Evolutionary conservation across 2,329 filamentous ascomycete species (phyloP).

Genomic region (Ceratocystis smalleyi): DNA sequence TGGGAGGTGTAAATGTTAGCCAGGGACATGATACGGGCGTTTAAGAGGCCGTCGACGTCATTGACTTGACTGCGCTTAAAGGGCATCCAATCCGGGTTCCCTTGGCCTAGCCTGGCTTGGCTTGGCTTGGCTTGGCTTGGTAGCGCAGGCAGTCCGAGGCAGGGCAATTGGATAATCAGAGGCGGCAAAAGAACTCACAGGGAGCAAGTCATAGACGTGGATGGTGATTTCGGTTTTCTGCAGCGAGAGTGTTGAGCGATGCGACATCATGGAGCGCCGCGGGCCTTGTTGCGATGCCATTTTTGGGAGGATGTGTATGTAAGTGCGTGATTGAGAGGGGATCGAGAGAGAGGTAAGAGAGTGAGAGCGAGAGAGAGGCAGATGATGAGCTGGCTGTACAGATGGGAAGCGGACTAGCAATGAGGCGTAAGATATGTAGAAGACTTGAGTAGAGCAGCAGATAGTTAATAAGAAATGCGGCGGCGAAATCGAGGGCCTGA

Average conservation of each 20-base stretch:
- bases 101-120: not conserved
- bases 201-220: conserved; percentile 63
- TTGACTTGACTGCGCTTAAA: not conserved
- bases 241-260: conserved; percentile 51
- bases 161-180: conserved; percentile 22
- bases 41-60: conserved; percentile 1
- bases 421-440: too few relatives aligned
- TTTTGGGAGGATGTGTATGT: conserved; percentile 5
- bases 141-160: conserved; percentile 40
- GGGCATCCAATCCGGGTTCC: not conserved
- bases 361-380: not conserved
- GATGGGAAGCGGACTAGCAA: too few relatives aligned
- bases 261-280: conserved; percentile 29
- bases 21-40: not conserved
- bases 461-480: too few relatives aligned
- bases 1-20: not conserved
- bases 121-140: conserved; percentile 25
- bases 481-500: too few relatives aligned
- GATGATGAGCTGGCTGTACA: too few relatives aligned
- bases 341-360: not conserved
- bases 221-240: conserved; percentile 61
- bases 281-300: conserved; percentile 32
- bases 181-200: conserved; percentile 32
- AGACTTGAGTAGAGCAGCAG: too few relatives aligned
- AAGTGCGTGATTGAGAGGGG: not conserved